These are phyloP conservation scores for Fusarium foetens DNA, from an alignment of 2,329 filamentous ascomycete genomes.

Conservation along the genomic window DNA sequence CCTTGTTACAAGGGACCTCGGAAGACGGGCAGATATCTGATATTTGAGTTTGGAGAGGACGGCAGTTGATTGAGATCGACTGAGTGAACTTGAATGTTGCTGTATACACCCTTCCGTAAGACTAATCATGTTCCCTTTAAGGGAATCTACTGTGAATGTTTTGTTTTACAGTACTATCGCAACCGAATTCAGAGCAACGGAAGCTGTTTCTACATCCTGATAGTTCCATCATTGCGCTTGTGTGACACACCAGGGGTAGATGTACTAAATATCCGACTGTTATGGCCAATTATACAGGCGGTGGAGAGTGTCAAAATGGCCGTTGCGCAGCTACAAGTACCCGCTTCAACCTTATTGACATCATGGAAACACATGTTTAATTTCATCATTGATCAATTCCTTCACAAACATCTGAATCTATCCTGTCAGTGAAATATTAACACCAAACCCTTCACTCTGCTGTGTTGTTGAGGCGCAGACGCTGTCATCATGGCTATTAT, in stretches of 20 bases:
- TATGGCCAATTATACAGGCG: constrained; percentile 24
- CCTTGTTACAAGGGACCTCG: not conserved
- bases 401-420: not conserved
- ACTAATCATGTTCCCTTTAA: fast-evolving
- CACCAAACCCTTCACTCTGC: not conserved
- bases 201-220: not conserved
- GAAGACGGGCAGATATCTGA: not conserved
- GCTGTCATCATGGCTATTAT: constrained; percentile 57
- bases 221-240: not conserved
- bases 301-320: constrained; percentile 39
- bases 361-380: constrained; percentile 25
- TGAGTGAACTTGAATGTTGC: not conserved
- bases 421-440: too few relatives aligned
- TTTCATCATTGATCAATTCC: not conserved
- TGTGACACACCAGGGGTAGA: not conserved
- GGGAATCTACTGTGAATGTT: not conserved
- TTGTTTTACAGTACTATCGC: not conserved
- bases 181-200: not conserved
- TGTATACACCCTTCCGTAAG: not conserved
- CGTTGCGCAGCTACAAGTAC: constrained; percentile 19
- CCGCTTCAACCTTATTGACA: constrained; percentile 28
- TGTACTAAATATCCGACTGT: not conserved
- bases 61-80: not conserved
- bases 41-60: not conserved
- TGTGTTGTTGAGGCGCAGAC: not conserved